Base-by-base conservation (phyloP, 2,329 filamentous ascomycete genomes). In the Pleoardoris graminearum region DNA sequence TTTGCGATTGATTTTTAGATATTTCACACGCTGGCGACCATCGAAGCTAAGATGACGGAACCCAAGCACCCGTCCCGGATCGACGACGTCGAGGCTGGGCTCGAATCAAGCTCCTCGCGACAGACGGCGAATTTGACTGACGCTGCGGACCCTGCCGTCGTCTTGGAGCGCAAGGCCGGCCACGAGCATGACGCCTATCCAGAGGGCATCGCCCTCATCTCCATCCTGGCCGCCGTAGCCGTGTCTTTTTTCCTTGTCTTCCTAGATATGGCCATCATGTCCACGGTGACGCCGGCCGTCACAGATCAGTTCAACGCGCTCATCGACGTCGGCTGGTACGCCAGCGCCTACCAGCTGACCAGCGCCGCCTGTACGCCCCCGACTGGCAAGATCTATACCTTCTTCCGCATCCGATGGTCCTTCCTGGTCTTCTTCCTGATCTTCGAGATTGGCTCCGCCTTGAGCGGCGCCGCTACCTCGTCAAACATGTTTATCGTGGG, bases 321-420 rank as follows among this genome's bases (percentile, higher is more conserved):
- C 30, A 46, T 30, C 29, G 55, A 70, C 39, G 57, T 65, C 27
- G 55, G 62, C 43, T 66, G 69, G 64, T 70, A 64, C 41, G 63
- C 32, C 19, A 17, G 17, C 17, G 59, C 73, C 44, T 53, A 48
- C 35, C 35, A 42, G 19, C 32, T 53, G 21, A 48, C 44, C 16
- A 48, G 35, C 19, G 48, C 44, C 38, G 50, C 44, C 17, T 53
- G 79, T 48, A 77, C 80, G 48, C 71, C 36, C 36, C 36, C 23
- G 21, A 39, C 21, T 39, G 36, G 7, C 36, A 39, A 39, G 36
- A 39, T 76, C 4, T 80, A 77, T 64, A 78, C 74, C 29, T 79
- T 73, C 60, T 76, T 73, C 55, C 60, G 67, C 6, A 63, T 70
- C 10, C 75, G 75, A 58, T 63, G 55, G 17, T 59, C 63, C 23